These are phyloP conservation scores for Xylaria multiplex DNA, from an alignment of 2,329 filamentous ascomycete genomes.

Conservation along the genomic window DNA sequence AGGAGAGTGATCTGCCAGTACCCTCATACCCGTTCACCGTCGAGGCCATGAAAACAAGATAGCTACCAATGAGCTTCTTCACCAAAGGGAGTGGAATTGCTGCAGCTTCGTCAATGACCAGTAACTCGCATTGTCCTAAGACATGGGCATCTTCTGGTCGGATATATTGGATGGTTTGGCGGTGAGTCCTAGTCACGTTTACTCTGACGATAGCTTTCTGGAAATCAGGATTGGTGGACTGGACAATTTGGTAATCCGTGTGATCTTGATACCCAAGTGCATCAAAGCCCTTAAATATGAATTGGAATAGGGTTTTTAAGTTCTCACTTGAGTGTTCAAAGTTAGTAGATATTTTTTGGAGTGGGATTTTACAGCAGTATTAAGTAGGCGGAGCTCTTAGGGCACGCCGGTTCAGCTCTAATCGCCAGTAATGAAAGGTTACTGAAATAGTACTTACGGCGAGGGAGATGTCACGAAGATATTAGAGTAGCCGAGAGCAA, in stretches of 20 bases:
- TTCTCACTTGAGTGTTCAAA: conserved; percentile 68
- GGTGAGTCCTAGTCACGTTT: conserved; percentile 92
- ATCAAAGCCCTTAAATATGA: conserved; percentile 98
- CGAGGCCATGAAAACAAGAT: conserved; percentile 98
- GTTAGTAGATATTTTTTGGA: conserved; percentile 14
- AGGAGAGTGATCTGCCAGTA: conserved; percentile 90
- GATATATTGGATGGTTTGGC: conserved; percentile 98
- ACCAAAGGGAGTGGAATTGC: conserved; percentile 95
- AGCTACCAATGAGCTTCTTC: conserved; percentile 93
- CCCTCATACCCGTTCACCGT: conserved; percentile 99
- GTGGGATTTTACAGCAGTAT: background rate
- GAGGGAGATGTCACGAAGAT: conserved; percentile 87
- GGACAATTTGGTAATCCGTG: conserved; percentile 96
- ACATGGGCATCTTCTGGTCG: conserved; percentile 96
- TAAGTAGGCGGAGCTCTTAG: background rate
- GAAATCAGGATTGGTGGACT: conserved; percentile 97
- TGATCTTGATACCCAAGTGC: conserved; percentile 93
- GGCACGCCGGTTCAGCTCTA: conserved; percentile 74
- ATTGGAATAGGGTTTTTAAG: conserved; percentile 97
- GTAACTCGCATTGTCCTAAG: conserved; percentile 89
- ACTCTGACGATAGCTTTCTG: conserved; percentile 99
- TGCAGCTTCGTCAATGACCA: conserved; percentile 97
- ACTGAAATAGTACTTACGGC: conserved; percentile 29
- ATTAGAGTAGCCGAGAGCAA: conserved; percentile 97
- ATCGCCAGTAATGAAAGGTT: background rate